A percentile compares a stretch with the other conserved stretches of the same genome.
Conservation (phyloP, 129 eudicot species). For the Sambucus nigra region DNA sequence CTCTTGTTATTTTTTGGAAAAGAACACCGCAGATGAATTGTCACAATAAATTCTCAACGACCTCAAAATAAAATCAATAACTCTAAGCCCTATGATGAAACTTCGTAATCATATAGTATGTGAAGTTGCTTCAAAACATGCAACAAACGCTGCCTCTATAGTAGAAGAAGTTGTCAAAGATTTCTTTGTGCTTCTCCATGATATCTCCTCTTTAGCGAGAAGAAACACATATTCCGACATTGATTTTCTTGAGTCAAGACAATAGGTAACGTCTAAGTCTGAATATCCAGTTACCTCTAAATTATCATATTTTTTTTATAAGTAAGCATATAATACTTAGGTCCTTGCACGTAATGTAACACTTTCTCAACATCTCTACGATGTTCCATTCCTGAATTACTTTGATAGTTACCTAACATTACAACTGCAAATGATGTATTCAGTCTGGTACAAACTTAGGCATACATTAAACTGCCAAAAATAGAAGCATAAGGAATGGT, state of each 20-base stretch:
- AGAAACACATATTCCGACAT: not conserved
- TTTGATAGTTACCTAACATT: not conserved
- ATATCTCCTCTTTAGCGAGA: not conserved
- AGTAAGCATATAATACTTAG: not conserved
- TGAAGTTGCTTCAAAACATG: conserved; percentile 6
- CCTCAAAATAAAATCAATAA: not conserved
- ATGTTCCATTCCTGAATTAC: not conserved
- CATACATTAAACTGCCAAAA: not conserved
- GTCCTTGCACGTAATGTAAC: not conserved
- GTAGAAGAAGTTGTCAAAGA: conserved; percentile 2
- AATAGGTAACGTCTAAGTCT: not conserved
- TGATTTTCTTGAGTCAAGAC: no score
- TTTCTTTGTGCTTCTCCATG: conserved; percentile 7
- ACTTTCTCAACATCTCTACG: not conserved
- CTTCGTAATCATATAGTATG: not conserved
- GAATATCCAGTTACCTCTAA: no score
- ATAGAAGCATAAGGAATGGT: not conserved
- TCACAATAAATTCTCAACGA: conserved; percentile 1
- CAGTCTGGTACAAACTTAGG: not conserved
- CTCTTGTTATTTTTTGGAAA: conserved; percentile 1
- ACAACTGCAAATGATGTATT: not conserved
- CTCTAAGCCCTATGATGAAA: no score
- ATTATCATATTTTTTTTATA: not conserved
- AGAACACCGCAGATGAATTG: not conserved
- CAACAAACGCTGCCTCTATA: conserved; percentile 5